Evolutionary conservation across 2,329 filamentous ascomycete genomes (phyloP), one percentile per base, ranked within the genome.

Genomic region (Venturia pyrina): DNA sequence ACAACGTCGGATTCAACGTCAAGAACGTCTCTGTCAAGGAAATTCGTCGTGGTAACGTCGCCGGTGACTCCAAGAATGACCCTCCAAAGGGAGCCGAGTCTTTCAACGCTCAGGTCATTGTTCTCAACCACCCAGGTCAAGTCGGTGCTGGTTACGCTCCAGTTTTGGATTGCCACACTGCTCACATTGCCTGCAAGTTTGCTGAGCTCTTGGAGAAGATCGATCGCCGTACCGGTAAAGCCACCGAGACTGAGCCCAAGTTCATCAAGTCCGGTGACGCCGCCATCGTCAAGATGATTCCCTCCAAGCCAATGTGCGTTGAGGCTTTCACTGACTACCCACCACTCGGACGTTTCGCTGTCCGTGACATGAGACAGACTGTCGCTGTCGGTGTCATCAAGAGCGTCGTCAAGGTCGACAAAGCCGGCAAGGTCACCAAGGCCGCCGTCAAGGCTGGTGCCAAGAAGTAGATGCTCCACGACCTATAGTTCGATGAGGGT

Each of bases 21-120:
- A 99, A 99, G 93, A 99, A 99, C 95, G 95, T 99, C 78, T 98
- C 95, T 82, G 95, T 99, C 85, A 99, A 99, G 93, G 95, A 99
- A 82, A 96, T 99, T 79, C 95, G 95, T 84, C 95, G 95, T 96
- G 95, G 95, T 79, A 98, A 99, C 89, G 95, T 99, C 76, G 90
- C 90, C 77, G 91, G 92, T 91, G 95, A 99, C 91, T 93, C 91
- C 88, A 99, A 99, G 93, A 96, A 96, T 87, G 95, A 99, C 85
- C 95, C 95, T 76, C 91, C 95, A 72, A 80, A 83, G 79, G 95
- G 86, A 77, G 87, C 87, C 78, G 92, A 93, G 77, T 93, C 89
- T 77, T 99, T 99, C 92, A 96, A 91, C 82, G 95, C 95, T 80
- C 95, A 99, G 89, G 95, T 99, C 86, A 99, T 99, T 79, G 93